These are phyloP conservation scores for Allomyces arbusculus DNA, from an alignment of 192 early-diverging fungal species.

Conservation along the genomic window DNA sequence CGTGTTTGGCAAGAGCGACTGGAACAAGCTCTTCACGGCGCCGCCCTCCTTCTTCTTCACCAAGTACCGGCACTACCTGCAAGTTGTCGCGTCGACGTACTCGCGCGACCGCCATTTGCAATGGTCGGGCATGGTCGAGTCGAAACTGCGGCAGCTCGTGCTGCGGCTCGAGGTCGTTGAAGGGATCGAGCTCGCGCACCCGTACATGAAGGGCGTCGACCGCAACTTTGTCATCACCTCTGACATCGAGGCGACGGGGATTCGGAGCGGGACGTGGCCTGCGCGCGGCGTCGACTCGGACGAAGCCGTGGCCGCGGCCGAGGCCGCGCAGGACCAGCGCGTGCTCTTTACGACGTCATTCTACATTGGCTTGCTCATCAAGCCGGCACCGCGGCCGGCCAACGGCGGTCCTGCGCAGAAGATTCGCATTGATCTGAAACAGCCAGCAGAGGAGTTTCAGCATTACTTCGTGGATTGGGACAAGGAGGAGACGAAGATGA, in stretches of 20 bases:
- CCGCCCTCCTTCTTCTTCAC: slow-evolving; percentile 7
- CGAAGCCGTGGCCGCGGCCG: neutral
- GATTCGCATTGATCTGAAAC: neutral
- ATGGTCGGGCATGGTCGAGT: slow-evolving; percentile 67
- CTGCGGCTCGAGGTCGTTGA: slow-evolving; percentile 63
- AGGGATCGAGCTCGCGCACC: slow-evolving; percentile 54
- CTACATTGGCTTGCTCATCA: slow-evolving; percentile 67
- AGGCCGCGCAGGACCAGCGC: slow-evolving; percentile 1
- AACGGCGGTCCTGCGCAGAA: slow-evolving; percentile 1
- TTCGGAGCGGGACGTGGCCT: neutral
- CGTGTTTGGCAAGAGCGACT: slow-evolving; percentile 7
- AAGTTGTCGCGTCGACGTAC: slow-evolving; percentile 7
- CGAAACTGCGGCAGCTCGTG: slow-evolving; percentile 68
- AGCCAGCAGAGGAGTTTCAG: neutral
- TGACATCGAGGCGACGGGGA: slow-evolving; percentile 28
- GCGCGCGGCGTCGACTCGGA: neutral
- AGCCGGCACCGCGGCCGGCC: slow-evolving; percentile 25
- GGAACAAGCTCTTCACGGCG: slow-evolving; percentile 9
- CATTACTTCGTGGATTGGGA: neutral
- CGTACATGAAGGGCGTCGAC: slow-evolving; percentile 74
- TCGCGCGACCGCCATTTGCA: slow-evolving; percentile 1
- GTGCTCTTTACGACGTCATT: slow-evolving; percentile 59
- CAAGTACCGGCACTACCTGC: slow-evolving; percentile 11
- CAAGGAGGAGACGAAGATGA: neutral
- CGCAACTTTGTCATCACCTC: slow-evolving; percentile 37